Evolutionary conservation across 345 rosid genomes (phyloP).

Genomic region (Populus davidiana): DNA sequence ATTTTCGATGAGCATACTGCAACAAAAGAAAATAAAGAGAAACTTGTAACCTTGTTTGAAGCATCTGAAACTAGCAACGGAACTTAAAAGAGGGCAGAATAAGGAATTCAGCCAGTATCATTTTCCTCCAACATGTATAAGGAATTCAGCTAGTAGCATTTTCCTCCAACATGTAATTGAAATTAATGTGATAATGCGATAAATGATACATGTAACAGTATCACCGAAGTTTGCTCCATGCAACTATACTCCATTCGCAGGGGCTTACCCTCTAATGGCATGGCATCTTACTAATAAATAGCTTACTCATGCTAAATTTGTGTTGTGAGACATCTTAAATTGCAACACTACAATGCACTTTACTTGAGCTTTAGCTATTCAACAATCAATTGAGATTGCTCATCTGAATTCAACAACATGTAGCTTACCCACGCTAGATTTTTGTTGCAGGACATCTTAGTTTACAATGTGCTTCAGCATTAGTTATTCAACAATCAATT

Average conservation of each 20-base stretch:
- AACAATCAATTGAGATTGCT: not conserved
- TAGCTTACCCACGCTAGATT: not conserved
- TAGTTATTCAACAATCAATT: not conserved
- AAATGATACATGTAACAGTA: not conserved
- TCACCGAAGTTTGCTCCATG: constrained; percentile 1
- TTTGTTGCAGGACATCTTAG: not conserved
- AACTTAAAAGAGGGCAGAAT: not conserved
- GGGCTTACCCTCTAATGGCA: not conserved
- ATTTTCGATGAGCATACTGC: constrained; percentile 82
- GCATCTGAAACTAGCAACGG: not conserved
- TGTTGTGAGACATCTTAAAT: not conserved
- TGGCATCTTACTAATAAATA: not conserved
- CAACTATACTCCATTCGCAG: not conserved
- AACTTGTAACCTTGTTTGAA: not conserved
- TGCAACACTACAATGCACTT: not conserved
- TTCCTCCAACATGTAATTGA: not conserved
- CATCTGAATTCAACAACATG: too few species aligned
- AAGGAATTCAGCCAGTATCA: not conserved
- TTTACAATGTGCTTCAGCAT: not conserved
- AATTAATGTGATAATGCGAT: not conserved
- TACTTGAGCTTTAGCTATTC: not conserved
- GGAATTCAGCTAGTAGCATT: not conserved
- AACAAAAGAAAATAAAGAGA: not conserved
- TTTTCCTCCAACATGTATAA: not conserved
- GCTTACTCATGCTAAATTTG: not conserved